These are phyloP conservation scores for Aleurites moluccanus DNA, from an alignment of 441 rosid genomes.

Conservation along the genomic window DNA sequence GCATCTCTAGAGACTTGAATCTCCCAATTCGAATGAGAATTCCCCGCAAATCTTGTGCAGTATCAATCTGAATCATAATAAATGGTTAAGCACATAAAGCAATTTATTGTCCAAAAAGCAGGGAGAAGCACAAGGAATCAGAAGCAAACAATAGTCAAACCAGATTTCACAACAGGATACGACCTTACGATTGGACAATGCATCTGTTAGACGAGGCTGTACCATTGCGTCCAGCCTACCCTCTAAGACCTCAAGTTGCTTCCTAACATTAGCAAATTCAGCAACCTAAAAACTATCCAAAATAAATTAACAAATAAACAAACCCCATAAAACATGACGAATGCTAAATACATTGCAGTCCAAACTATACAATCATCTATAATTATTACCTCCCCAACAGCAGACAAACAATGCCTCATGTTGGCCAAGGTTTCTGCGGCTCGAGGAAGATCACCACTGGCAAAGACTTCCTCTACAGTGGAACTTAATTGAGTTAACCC, in stretches of 20 bases:
- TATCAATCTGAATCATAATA: conserved; percentile 61
- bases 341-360: neutral
- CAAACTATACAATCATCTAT: neutral
- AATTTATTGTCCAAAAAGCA: conserved; percentile 15
- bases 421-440: conserved; percentile 99
- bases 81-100: conserved; percentile 17
- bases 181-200: conserved; percentile 90
- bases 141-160: conserved; percentile 7
- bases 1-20: conserved; percentile 84
- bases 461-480: conserved; percentile 98
- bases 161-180: neutral
- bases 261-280: conserved; percentile 95
- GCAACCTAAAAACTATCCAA: conserved; percentile 62
- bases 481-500: conserved; percentile 95
- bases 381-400: conserved; percentile 85
- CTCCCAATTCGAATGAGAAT: conserved; percentile 97
- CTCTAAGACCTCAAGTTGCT: conserved; percentile 93
- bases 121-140: neutral
- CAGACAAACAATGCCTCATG: conserved; percentile 98
- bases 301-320: neutral
- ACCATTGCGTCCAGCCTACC: conserved; percentile 95
- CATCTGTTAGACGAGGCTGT: conserved; percentile 96
- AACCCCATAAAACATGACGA: neutral
- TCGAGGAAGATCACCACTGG: conserved; percentile 96
- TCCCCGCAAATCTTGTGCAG: conserved; percentile 91